Base-by-base conservation (phyloP, 2,329 filamentous ascomycete genomes). In the Lachnellula cervina region DNA sequence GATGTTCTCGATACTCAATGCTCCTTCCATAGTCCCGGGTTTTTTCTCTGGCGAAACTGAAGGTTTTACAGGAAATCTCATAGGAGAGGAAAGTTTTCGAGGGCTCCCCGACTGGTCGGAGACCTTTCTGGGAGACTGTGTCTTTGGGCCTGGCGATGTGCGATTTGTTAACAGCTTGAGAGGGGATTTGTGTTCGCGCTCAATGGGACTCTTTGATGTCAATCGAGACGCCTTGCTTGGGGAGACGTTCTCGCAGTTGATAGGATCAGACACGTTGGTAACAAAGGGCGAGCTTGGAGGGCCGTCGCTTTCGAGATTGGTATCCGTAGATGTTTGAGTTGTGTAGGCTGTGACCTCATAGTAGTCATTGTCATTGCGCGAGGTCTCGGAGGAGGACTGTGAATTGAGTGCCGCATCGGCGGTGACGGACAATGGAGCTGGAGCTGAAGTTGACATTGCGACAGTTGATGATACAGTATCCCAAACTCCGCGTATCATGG, bases 11-110 rank as follows among this genome's bases (percentile, higher is more conserved):
- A 84, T 64, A 34, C 52, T 60, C 14, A 68, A 48, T 11, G 62
- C 62, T 48, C 51, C 60, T 45, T 66, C 62, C 14, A 53, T 49
- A n/a, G 59, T 43, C 11, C 49, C 38, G 11, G 56, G 65, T 58
- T 28, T 66, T 62, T 70, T 74, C 79, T 63, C 59, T 11, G 65
- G 61, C 14, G 67, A 66, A 16, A 55, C 45, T 9, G 66, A 65
- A 65, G 84, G 73, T 68, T 80, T 82, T 63, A 86, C 77, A 53
- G 83, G 83, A 64, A 86, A 86, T 55, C 83, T 75, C 68, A 79
- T 83, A 16, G 80, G 79, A 2, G 69, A 69, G 19, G 70, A 77
- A 45, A 75, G 60, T 59, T 78, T 80, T 58, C 76, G 70, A 28
- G 80, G 76, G 62, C 75, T 80, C 65, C 51, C 59, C 9, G 56